These are phyloP conservation scores for Crithidia thermophila DNA, from an alignment of 208 protist species.

Conservation along the genomic window DNA sequence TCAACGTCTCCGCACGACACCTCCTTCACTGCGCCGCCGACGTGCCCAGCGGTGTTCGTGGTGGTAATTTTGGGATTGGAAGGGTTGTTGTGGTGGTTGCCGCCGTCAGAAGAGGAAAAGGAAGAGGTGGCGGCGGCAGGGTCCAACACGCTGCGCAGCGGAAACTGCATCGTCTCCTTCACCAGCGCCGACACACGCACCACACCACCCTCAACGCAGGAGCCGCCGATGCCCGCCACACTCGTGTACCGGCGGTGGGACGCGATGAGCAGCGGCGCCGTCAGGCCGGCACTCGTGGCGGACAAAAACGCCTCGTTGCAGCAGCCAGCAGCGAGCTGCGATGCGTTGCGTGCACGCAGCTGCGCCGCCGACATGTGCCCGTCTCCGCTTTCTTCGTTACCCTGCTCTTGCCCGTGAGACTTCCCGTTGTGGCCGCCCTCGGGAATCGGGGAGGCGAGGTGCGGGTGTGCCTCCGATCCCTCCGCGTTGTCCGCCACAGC, in stretches of 20 bases:
- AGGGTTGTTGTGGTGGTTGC: too few species aligned
- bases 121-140: not conserved
- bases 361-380: constrained; percentile 5
- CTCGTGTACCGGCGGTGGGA: constrained; percentile 62
- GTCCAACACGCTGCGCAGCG: constrained; percentile 24
- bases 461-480: too few species aligned
- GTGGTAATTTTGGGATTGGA: too few species aligned
- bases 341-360: constrained; percentile 6
- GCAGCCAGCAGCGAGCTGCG: not conserved
- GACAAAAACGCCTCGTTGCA: constrained; percentile 43
- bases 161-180: constrained; percentile 38
- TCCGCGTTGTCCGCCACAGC: too few species aligned
- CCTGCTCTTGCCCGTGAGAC: not conserved
- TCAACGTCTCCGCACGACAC: not conserved
- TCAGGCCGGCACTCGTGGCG: constrained; percentile 32
- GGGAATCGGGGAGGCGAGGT: too few species aligned
- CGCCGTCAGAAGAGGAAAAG: too few species aligned
- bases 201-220: constrained; percentile 57
- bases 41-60: too few species aligned
- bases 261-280: constrained; percentile 51
- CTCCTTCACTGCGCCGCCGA: not conserved
- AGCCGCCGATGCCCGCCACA: constrained; percentile 55
- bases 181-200: constrained; percentile 55
- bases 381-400: not conserved
- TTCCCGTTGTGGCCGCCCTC: too few species aligned